A percentile compares a stretch with the other conserved stretches of the same genome.
These are phyloP conservation scores for Phytophthora meadii DNA, from an alignment of 352 stramenopile genomes.

Conservation along the genomic window DNA sequence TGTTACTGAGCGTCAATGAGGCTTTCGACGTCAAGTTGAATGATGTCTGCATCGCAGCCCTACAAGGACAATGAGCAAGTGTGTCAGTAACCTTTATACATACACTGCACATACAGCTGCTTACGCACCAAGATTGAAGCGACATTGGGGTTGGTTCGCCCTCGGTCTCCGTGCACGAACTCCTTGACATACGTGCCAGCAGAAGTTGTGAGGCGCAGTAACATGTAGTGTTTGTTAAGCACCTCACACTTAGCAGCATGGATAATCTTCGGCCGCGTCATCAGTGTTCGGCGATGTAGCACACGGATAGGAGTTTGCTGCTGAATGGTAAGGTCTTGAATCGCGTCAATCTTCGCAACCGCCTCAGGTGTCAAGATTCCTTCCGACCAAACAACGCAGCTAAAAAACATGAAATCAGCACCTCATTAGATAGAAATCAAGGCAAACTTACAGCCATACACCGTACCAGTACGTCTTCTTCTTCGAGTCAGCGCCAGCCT, in stretches of 20 bases:
- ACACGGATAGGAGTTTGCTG: constrained; percentile 98
- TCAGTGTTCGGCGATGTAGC: constrained; percentile 95
- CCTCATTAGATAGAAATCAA: not conserved
- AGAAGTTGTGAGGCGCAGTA: constrained; percentile 94
- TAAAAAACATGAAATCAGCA: constrained; percentile 21
- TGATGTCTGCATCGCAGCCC: constrained; percentile 94
- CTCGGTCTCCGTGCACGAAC: constrained; percentile 99
- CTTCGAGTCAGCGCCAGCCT: constrained; percentile 86
- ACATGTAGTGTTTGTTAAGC: constrained; percentile 97
- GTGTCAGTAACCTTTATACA: constrained; percentile 7
- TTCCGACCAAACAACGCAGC: constrained; percentile 85
- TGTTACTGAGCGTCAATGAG: constrained; percentile 73
- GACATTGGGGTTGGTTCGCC: constrained; percentile 96
- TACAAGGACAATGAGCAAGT: constrained; percentile 46
- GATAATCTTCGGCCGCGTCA: constrained; percentile 93
- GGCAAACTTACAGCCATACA: not conserved
- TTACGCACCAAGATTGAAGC: constrained; percentile 82
- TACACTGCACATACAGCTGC: not conserved
- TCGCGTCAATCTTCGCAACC: constrained; percentile 77
- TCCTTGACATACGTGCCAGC: constrained; percentile 99
- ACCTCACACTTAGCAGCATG: constrained; percentile 86
- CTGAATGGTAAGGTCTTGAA: constrained; percentile 89
- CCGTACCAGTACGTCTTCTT: constrained; percentile 89
- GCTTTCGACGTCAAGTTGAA: constrained; percentile 97
- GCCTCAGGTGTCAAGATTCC: constrained; percentile 57